These are phyloP conservation scores for Xylaria flabelliformis DNA, from an alignment of 495 filamentous ascomycete species.

Conservation along the genomic window DNA sequence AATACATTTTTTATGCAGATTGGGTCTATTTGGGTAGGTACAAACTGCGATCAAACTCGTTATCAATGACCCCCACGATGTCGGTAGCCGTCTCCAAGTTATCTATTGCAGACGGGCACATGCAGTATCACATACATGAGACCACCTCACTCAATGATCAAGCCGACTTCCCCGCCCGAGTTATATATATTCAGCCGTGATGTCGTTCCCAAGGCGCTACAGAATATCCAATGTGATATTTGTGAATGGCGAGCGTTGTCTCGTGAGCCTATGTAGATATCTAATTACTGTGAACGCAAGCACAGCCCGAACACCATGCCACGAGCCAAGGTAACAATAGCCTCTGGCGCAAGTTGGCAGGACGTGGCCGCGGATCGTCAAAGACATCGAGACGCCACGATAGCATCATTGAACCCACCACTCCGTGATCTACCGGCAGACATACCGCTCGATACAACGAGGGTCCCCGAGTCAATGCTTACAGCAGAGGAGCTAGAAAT, in stretches of 20 bases:
- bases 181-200: not conserved
- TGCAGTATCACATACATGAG: conserved; percentile 7
- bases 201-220: not conserved
- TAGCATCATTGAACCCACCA: conserved; percentile 43
- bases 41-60: not conserved
- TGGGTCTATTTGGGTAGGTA: not conserved
- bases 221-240: not conserved
- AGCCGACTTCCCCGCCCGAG: not conserved
- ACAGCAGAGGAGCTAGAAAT: conserved; percentile 58
- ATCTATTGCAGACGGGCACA: not conserved
- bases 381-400: conserved; percentile 51
- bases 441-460: conserved; percentile 49
- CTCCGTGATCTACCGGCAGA: conserved; percentile 44
- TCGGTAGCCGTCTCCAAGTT: not conserved
- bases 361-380: conserved; percentile 53
- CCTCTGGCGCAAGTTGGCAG: conserved; percentile 51
- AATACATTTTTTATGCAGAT: not conserved
- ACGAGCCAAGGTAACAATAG: conserved; percentile 44
- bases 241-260: not conserved
- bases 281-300: not conserved
- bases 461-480: conserved; percentile 51
- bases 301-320: conserved; percentile 27
- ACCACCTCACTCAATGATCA: too few species aligned
- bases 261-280: not conserved
- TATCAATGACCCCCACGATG: conserved; percentile 17